Evolutionary conservation across 352 stramenopile species (phyloP), one percentile per base, ranked within the genome.

Genomic region (Globisporangium polare): DNA sequence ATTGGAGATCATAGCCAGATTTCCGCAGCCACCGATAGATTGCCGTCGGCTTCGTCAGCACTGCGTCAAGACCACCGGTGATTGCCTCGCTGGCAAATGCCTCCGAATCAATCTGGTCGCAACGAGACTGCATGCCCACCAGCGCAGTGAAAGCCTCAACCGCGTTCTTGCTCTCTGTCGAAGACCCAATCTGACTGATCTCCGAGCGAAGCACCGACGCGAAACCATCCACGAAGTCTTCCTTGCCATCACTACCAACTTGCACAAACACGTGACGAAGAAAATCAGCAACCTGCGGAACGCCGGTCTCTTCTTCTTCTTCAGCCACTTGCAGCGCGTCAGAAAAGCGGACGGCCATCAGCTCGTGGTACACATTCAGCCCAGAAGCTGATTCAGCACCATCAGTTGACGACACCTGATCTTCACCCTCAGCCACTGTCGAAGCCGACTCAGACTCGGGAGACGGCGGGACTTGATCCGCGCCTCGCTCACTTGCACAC

Each of bases 1-100:
- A 74, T 52, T 79, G 70, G 13, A 90, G 63, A 61, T 92, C 83
- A 53, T 85, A 89, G 4, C 83, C 83, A 8, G 63, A 64, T 9
- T 62, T 61, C 12, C 76, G 74, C 46, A 90, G 62, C 68, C 67
- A 85, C 53, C 74, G 60, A 35, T 82, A 85, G 6, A 86, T 59
- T 29, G 65, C 64, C 10, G 78, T 58, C 41, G 77, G 68, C 17
- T 71, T 71, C 15, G 29, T 45, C 17, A 26, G 42, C n/a, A 53
- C 68, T 39, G 67, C 50, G 2, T 72, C 62, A 18, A 68, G 22
- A 24, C 46, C 57, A 20, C 31, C 54, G 29, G 39, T 22, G 12
- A 35, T n/a, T 6, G 56, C 46, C n/a, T 53, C n/a, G 3, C 27
- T 33, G 13, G 64, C 13, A 20, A 60, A 55, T 18, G 58, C 46